Evolutionary conservation across 2,329 filamentous ascomycete species (phyloP), one percentile per base, ranked within the genome.

Genomic region (Fusarium sp.): DNA sequence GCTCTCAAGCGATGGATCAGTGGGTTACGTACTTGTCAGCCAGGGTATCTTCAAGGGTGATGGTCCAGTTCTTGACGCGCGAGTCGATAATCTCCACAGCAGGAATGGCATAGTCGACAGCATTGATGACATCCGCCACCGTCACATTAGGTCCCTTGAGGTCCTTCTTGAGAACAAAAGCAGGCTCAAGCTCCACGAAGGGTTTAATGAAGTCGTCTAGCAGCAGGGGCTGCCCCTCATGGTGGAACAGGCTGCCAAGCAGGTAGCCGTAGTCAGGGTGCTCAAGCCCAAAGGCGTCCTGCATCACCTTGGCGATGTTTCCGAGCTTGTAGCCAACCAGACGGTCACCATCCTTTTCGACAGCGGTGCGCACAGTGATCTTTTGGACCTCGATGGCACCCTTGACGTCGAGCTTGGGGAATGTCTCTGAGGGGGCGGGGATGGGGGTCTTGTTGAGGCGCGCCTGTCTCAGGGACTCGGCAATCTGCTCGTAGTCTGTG

Each of bases 221-320:
- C 1, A 61, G 27, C 32, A 80, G 66, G 35, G 67, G 74, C 6
- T 72, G 66, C 45, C 77, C 79, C 58, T 80, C 77, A 56, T 79
- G 78, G 14, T 64, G 20, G 66, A 80, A 80, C 35, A 68, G 67
- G 25, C 76, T 80, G 23, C 72, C 74, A 5, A 79, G 65, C 9
- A 79, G 67, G 69, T 77, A 79, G 39, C 78, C 77, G 27, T 80
- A 79, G 57, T 79, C 78, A 8, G 79, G 79, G 30, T 77, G 75
- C 54, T 78, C 78, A 10, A 80, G 71, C 5, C 77, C 77, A 52
- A 80, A 80, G 13, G 78, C 78, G 23, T 74, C 76, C 57, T 79
- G 78, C 77, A 79, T 80, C 32, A 79, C 79, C 64, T 80, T 79
- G n/a, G 76, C 78, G 58, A 80, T 79, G 63, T 80, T 79, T 50